Base-by-base conservation (phyloP, 2,329 filamentous ascomycete genomes). In the Fusarium lyarnte region DNA sequence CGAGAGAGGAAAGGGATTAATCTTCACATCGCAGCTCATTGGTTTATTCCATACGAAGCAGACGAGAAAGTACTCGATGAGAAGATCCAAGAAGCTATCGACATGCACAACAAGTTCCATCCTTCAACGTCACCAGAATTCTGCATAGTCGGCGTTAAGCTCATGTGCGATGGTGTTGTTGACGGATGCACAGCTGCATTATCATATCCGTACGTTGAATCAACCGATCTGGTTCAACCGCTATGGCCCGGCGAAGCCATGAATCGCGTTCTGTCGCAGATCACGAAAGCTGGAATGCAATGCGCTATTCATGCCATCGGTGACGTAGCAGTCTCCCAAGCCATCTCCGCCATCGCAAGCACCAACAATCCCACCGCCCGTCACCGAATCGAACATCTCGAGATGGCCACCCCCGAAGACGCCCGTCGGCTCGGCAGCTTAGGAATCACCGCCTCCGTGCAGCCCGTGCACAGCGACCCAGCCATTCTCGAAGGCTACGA, bases 301-400 rank as follows among this genome's bases (percentile, higher is more conserved):
- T 86, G 88, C 41, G 90, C 90, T 0, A 82, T 92, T 14, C 90
- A 92, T 73, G 90, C 90, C 45, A 92, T 92, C 63, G 90, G 90
- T 43, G 89, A 92, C 74, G 82, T 82, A 23, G 89, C 90, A 2
- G 83, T 91, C 33, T 82, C 80, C 42, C 87, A 87, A 69, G 89
- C 88, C 12, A 84, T 92, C 64, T 86, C 91, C 70, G 85, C 84
- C 0, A 82, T 92, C 21, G 86, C 80, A 25, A 79, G 74, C 65
- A 82, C 80, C 54, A 83, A 80, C 0, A 81, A 80, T 67, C 82
- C 84, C 0, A 83, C 82, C 1, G 84, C 85, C 12, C 85, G 90
- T 5, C 90, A 90, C 55, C 85, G 90, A 21, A 89, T 92, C 71
- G 90, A 92, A 79, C 90, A 92, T 75, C 81, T 92, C 7, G 90